Percentiles rank a stretch among this genome's conserved stretches.
These are phyloP conservation scores for Vinca major DNA, from an alignment of 305 asterid species.

Conservation along the genomic window DNA sequence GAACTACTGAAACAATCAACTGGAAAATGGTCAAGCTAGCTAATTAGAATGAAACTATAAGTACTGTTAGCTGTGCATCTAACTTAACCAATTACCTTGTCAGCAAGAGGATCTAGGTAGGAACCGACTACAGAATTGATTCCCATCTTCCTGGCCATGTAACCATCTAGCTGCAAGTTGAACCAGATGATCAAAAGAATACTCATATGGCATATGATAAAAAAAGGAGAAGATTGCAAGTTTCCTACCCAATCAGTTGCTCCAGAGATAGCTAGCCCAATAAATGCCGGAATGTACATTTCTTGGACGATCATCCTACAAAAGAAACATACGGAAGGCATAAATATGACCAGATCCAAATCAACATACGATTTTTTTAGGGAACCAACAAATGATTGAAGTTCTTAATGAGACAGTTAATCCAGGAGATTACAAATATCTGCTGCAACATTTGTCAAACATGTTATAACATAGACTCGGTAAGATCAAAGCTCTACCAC, in stretches of 20 bases:
- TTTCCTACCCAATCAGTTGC: conserved; percentile 81
- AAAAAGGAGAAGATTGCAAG: conserved; percentile 8
- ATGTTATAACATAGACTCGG: background rate
- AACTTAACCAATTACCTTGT: conserved; percentile 47
- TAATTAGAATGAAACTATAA: background rate
- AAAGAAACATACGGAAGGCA: conserved; percentile 15
- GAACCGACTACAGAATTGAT: conserved; percentile 89
- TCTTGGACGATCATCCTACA: conserved; percentile 88
- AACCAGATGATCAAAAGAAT: conserved; percentile 11
- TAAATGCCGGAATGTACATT: conserved; percentile 73
- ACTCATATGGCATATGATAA: background rate
- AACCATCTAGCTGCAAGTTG: conserved; percentile 76
- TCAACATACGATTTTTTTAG: background rate
- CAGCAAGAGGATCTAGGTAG: conserved; percentile 97
- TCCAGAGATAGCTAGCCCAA: conserved; percentile 82
- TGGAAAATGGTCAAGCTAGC: background rate
- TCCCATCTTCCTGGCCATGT: conserved; percentile 82
- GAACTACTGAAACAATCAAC: background rate
- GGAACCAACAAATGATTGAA: background rate
- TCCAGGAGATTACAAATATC: background rate
- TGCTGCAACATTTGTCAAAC: background rate
- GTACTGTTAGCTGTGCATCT: background rate
- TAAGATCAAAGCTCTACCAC: no score
- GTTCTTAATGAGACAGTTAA: no score
- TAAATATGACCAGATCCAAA: background rate